Conservation (phyloP, 176 grass and related monocot species). For the Eleusine indica region DNA sequence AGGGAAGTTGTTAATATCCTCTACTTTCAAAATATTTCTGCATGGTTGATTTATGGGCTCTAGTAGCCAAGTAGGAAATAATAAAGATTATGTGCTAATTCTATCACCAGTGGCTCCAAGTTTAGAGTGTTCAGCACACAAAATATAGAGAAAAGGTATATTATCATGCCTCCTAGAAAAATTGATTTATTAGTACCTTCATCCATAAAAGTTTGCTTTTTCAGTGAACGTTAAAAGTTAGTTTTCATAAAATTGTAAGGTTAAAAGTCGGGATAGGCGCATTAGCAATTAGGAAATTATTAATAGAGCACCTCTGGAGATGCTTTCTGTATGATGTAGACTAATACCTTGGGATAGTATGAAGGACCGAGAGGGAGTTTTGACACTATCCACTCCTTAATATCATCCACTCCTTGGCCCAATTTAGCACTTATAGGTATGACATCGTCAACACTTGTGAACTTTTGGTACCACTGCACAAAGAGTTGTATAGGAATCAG, state of each 20-base stretch:
- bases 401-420: conserved; percentile 81
- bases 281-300: neutral
- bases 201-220: conserved; percentile 1
- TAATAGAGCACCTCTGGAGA: neutral
- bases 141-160: conserved; percentile 18
- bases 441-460: conserved; percentile 78
- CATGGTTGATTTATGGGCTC: neutral
- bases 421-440: conserved; percentile 99
- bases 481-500: conserved; percentile 18
- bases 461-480: conserved; percentile 89
- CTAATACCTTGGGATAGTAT: conserved; percentile 87
- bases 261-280: neutral
- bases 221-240: neutral
- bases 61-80: neutral
- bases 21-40: neutral
- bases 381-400: conserved; percentile 94
- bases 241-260: neutral
- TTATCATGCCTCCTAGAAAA: neutral
- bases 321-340: neutral
- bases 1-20: neutral
- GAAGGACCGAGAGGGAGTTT: conserved; percentile 88
- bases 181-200: neutral
- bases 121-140: neutral
- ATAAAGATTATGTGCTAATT: neutral
- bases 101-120: conserved; percentile 1